A percentile compares a stretch with the other conserved stretches of the same genome.
Conservation (phyloP, 495 filamentous ascomycete species). For the Penicillium odoratum region DNA sequence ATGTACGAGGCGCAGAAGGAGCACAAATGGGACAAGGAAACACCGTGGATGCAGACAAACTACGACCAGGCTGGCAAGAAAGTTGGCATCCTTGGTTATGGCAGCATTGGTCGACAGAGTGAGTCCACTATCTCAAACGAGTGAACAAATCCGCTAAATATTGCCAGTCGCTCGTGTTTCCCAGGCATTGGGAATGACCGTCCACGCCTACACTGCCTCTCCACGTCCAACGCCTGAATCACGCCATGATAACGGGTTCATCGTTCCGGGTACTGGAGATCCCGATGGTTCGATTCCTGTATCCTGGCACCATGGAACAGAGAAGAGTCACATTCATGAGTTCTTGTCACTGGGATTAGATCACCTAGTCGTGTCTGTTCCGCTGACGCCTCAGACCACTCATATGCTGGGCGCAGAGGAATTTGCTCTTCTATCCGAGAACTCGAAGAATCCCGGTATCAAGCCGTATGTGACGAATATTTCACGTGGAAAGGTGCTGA, state of each 20-base stretch:
- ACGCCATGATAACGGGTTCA: constrained; percentile 63
- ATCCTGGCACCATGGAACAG: constrained; percentile 71
- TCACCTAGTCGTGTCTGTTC: constrained; percentile 71
- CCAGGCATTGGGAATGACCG: constrained; percentile 72
- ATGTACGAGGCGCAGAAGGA: constrained; percentile 47
- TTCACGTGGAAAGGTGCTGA: constrained; percentile 67
- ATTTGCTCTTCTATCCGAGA: constrained; percentile 63
- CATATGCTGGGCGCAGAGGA: constrained; percentile 64
- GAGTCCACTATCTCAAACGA: constrained; percentile 5
- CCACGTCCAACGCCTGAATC: constrained; percentile 55
- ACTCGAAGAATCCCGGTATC: constrained; percentile 9
- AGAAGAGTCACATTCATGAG: constrained; percentile 56
- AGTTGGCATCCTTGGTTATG: constrained; percentile 81
- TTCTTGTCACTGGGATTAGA: constrained; percentile 74
- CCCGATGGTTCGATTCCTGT: constrained; percentile 67
- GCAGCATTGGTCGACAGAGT: constrained; percentile 76
- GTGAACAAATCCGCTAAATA: constrained; percentile 3
- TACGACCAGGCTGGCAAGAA: constrained; percentile 55
- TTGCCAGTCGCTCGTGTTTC: constrained; percentile 60
- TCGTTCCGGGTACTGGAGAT: constrained; percentile 76
- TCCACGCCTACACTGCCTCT: constrained; percentile 77
- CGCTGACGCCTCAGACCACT: constrained; percentile 66
- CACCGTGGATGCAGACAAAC: constrained; percentile 23
- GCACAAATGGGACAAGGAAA: constrained; percentile 37
- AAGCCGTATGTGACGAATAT: constrained; percentile 69